A percentile compares a stretch with the other conserved stretches of the same genome.
Evolutionary conservation across 2,329 filamentous ascomycete genomes (phyloP).

Genomic region (Colletotrichum sp.): DNA sequence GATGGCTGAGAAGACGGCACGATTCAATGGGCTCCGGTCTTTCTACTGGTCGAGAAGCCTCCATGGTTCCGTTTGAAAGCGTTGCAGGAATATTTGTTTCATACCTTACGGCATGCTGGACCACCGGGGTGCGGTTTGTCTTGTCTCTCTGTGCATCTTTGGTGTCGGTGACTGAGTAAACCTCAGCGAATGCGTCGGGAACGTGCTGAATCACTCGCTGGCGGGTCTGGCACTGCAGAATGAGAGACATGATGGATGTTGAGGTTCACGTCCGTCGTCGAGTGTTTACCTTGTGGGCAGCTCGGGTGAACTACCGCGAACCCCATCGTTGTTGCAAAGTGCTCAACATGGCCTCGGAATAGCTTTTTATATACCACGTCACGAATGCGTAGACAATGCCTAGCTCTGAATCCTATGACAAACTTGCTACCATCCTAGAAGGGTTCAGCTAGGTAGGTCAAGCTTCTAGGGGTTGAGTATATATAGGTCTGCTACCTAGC

Average conservation of each 20-base stretch:
- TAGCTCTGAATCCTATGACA: rapidly evolving
- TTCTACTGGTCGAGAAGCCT: not conserved
- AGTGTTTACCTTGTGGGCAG: not conserved
- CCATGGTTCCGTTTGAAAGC: not conserved
- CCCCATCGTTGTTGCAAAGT: not conserved
- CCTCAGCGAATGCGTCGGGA: rapidly evolving
- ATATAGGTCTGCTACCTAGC: not conserved
- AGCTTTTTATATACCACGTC: rapidly evolving
- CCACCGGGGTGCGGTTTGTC: not conserved
- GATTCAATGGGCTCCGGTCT: rapidly evolving
- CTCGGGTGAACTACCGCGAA: too few species aligned
- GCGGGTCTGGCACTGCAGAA: not conserved
- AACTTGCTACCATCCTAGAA: not conserved
- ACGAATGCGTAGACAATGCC: not conserved
- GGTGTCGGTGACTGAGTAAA: not conserved
- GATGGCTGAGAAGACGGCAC: not conserved
- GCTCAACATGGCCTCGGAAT: not conserved
- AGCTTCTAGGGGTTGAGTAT: not conserved
- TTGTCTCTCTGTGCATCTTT: not conserved
- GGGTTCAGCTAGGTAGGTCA: not conserved
- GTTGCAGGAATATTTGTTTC: not conserved
- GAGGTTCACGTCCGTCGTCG: not conserved
- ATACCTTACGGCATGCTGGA: not conserved
- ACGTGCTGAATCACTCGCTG: not conserved
- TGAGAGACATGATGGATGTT: not conserved